Base-by-base conservation (phyloP, 2,329 filamentous ascomycete genomes). In the Dendrostoma leiphaemia region DNA sequence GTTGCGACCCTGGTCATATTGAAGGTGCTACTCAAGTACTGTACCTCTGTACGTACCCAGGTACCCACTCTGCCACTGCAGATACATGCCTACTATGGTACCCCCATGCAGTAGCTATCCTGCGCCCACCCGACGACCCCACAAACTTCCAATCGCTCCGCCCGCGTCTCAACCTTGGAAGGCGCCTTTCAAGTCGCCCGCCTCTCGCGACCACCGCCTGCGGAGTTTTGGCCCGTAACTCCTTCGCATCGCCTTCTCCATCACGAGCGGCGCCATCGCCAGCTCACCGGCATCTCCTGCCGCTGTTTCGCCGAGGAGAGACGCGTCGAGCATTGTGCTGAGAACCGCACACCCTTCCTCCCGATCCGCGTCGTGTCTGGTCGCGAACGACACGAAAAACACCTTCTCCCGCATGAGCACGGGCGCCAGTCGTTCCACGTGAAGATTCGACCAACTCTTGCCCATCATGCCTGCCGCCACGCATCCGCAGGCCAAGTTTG, bases 401-500 rank as follows among this genome's bases (percentile, higher is more conserved):
- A 34, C 23, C 31, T 23, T 24, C 31, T 12, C 32, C n/a, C 43
- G 24, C 34, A 40, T 28, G 21, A 21, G 19, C 29, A n/a, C 5
- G 31, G 29, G 28, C 29, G 29, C 40, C 21, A 4, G 13, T 9
- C 13, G 12, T 21, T 8, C 23, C 26, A 28, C 15, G 31, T 15
- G 8, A 40, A 15, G 5, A 19, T 12, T 12, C 8, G 26, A n/a
- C 32, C 12, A 41, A 44, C 38, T 54, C 29, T 48, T 51, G 53
- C 57, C n/a, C 64, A 80, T 65, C 26, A 96, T 96, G 91, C 88
- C 90, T 51, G 74, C 78, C 15, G 80, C 88, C 13, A 77, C 87
- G 55, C 85, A 92, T 63, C 90, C 90, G 1, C 87, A 91, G 66
- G 91, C 91, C 15, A 90, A 91, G 48, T 97, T 97, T 70, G 91